A percentile compares a stretch with the other conserved stretches of the same genome.
Conservation (phyloP, 1,284 basidiomycete species). For the Trichosporon faecale region DNA sequence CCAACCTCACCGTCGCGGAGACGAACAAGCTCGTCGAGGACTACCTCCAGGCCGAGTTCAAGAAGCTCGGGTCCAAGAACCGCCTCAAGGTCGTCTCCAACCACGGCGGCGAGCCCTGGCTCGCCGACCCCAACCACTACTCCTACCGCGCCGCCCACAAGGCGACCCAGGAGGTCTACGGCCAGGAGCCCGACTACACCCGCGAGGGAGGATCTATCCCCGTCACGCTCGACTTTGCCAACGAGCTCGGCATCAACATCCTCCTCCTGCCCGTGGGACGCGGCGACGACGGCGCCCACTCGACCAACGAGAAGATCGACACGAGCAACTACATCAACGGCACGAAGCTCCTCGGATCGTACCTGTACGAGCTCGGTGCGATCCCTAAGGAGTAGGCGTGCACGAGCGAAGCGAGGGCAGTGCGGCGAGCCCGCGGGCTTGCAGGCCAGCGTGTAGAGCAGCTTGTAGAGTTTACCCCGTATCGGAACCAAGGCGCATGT, state of each 20-base stretch:
- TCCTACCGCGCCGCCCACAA: conserved; percentile 88
- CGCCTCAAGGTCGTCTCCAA: conserved; percentile 64
- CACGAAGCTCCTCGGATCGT: conserved; percentile 74
- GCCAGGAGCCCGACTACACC: conserved; percentile 78
- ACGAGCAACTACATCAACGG: conserved; percentile 82
- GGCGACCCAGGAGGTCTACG: conserved; percentile 70
- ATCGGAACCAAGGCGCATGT: not conserved
- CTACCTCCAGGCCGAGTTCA: conserved; percentile 75
- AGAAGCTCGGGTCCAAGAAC: conserved; percentile 81
- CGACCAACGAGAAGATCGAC: conserved; percentile 94
- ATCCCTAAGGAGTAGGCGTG: conserved; percentile 18
- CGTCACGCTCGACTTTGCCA: conserved; percentile 92
- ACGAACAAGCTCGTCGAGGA: conserved; percentile 68
- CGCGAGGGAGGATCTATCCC: conserved; percentile 93
- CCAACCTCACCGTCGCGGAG: conserved; percentile 74
- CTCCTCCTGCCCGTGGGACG: conserved; percentile 87
- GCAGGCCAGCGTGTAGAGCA: too few relatives aligned
- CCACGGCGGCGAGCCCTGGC: conserved; percentile 88
- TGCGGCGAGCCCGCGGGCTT: not conserved
- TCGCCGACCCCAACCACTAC: conserved; percentile 68
- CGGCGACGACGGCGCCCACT: conserved; percentile 82
- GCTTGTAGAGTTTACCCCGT: not conserved
- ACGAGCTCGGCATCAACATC: conserved; percentile 69
- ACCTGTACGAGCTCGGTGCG: conserved; percentile 74
- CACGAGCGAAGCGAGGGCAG: too few relatives aligned